phyloP scores from a whole-genome alignment of 108 stramenopile species.

The Skeletonema potamos region DNA sequence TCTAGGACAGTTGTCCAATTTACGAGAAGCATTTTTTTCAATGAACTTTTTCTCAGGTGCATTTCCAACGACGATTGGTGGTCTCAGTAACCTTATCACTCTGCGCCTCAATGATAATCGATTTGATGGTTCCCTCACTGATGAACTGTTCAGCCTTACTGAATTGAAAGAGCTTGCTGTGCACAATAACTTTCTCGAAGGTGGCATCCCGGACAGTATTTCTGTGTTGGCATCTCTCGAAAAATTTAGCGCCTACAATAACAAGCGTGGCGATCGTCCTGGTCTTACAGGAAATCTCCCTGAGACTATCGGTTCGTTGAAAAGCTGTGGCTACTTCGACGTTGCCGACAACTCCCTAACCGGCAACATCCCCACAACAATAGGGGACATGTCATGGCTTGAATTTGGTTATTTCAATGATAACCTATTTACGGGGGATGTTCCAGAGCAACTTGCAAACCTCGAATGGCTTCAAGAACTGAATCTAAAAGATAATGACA shows the following conservation, averaged over 20 bases:
- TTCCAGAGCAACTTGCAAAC: constrained; percentile 28
- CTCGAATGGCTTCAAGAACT: constrained; percentile 7
- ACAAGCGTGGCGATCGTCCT: constrained; percentile 17
- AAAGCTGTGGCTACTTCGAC: neutral
- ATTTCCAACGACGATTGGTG: constrained; percentile 25
- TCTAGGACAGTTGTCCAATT: constrained; percentile 32
- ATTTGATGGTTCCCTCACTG: constrained; percentile 17
- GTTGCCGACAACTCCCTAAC: constrained; percentile 21
- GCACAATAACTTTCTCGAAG: constrained; percentile 32
- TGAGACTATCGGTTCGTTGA: neutral
- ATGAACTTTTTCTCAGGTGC: constrained; percentile 12
- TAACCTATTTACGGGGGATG: constrained; percentile 23
- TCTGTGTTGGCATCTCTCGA: constrained; percentile 39
- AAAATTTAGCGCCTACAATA: constrained; percentile 35
- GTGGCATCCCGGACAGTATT: constrained; percentile 49
- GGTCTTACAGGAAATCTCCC: constrained; percentile 16
- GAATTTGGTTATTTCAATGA: constrained; percentile 10
- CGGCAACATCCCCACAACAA: constrained; percentile 10
- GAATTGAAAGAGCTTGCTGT: constrained; percentile 10
- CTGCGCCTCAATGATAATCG: constrained; percentile 21
- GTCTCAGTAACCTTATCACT: constrained; percentile 6
- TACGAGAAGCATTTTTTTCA: constrained; percentile 27
- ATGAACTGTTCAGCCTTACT: constrained; percentile 8
- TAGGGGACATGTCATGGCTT: constrained; percentile 7
- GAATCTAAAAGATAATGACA: constrained; percentile 15